Conservation (phyloP, 257 asterid genomes). For the Gardenia jasminoides region DNA sequence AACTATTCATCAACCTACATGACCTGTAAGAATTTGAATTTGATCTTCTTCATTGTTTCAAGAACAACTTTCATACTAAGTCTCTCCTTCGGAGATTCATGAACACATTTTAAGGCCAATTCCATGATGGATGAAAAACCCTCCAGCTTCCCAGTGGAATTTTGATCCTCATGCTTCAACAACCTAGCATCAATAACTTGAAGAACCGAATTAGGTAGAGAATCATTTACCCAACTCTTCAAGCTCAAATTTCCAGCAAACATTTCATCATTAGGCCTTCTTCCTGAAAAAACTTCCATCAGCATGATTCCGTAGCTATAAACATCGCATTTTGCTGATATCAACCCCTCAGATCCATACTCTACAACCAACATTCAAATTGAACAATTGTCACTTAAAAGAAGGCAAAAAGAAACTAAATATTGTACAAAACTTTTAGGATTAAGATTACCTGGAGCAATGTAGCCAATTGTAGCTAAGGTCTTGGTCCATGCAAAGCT, state of each 20-base stretch:
- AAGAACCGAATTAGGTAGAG: background rate
- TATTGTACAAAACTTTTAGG: background rate
- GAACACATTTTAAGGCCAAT: no score
- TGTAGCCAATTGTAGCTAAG: no score
- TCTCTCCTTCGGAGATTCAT: no score
- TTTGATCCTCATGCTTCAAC: background rate
- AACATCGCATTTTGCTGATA: background rate
- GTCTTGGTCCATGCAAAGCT: no score
- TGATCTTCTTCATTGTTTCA: no score
- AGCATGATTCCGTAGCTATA: background rate
- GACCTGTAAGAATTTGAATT: no score
- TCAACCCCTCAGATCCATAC: no score
- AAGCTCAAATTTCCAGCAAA: background rate
- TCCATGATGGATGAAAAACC: background rate
- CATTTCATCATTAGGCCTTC: background rate
- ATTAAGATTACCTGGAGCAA: background rate
- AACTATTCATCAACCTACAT: no score
- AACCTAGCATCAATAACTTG: background rate
- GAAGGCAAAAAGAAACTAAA: background rate
- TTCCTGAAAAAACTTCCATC: background rate
- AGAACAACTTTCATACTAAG: no score
- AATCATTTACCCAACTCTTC: slow-evolving; percentile 2
- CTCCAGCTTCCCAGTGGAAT: background rate
- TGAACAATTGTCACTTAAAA: no score
- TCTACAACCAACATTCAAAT: background rate